phyloP scores from a whole-genome alignment of 805 yeast genomes.

The Yamadazyma akitaensis region DNA sequence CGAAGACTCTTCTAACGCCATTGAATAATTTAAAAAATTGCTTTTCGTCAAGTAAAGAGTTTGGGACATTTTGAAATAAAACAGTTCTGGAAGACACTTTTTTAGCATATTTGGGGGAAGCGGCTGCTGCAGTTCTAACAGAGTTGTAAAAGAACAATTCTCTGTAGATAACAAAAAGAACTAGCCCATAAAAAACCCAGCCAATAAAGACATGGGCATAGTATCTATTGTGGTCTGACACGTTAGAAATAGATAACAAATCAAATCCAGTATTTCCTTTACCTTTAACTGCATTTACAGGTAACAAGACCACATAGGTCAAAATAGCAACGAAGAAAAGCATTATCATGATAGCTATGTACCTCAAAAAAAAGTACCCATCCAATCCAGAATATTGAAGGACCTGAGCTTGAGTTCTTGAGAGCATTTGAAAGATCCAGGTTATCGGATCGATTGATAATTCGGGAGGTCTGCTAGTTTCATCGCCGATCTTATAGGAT shows the following conservation, averaged over 20 bases:
- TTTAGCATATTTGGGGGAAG: constrained; percentile 78
- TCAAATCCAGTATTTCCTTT: constrained; percentile 65
- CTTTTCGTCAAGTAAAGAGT: constrained; percentile 63
- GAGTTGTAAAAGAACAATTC: constrained; percentile 78
- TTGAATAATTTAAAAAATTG: constrained; percentile 73
- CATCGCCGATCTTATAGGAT: constrained; percentile 53
- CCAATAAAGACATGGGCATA: constrained; percentile 84
- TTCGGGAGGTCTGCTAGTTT: constrained; percentile 68
- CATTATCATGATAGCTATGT: constrained; percentile 54
- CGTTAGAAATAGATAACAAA: constrained; percentile 73
- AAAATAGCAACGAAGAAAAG: constrained; percentile 46
- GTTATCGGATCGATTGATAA: constrained; percentile 62
- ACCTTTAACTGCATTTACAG: constrained; percentile 65
- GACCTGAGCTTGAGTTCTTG: constrained; percentile 69
- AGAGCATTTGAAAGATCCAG: constrained; percentile 66
- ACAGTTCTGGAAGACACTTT: constrained; percentile 77
- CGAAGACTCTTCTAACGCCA: constrained; percentile 81
- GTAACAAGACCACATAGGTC: constrained; percentile 69
- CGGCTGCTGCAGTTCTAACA: constrained; percentile 68
- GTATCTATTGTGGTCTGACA: constrained; percentile 56
- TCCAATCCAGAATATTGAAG: constrained; percentile 90
- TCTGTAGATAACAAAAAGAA: constrained; percentile 73
- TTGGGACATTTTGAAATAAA: constrained; percentile 80
- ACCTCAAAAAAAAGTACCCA: constrained; percentile 87
- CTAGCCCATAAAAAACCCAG: constrained; percentile 71